phyloP scores from a whole-genome alignment of 371 early-diverging fungal species.

The Racocetra persica region DNA sequence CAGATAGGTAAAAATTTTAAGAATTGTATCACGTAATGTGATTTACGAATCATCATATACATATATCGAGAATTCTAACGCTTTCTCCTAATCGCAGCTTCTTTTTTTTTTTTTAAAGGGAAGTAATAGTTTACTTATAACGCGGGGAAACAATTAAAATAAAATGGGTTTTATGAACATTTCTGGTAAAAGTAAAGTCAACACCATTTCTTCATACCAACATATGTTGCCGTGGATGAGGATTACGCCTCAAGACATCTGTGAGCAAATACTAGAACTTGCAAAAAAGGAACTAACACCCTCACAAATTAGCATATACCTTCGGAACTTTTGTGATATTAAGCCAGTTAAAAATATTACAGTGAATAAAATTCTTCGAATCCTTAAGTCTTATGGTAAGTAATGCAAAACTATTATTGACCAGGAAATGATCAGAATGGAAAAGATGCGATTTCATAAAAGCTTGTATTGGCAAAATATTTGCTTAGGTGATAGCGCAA shows the following conservation, averaged over 20 bases:
- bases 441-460: no score
- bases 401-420: no score
- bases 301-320: conserved; percentile 98
- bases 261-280: conserved; percentile 97
- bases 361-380: conserved; percentile 96
- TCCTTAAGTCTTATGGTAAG: conserved; percentile 84
- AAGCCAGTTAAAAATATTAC: conserved; percentile 96
- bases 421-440: no score
- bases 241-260: conserved; percentile 95
- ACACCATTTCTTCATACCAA: conserved; percentile 98
- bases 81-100: no score
- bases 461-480: no score
- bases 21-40: no score
- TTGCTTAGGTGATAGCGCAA: no score
- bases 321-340: conserved; percentile 98
- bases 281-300: conserved; percentile 99
- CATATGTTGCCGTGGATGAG: conserved; percentile 98
- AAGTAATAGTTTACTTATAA: background rate
- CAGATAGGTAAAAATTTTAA: no score
- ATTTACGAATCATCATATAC: no score
- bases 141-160: background rate
- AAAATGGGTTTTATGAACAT: conserved; percentile 97
- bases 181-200: conserved; percentile 98
- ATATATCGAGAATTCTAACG: no score
- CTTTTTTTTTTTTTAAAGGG: conserved; percentile 1